Percentiles rank a stretch among this genome's conserved stretches.
Evolutionary conservation across 1,284 basidiomycete genomes (phyloP).

Genomic region (Vanrija sp.): DNA sequence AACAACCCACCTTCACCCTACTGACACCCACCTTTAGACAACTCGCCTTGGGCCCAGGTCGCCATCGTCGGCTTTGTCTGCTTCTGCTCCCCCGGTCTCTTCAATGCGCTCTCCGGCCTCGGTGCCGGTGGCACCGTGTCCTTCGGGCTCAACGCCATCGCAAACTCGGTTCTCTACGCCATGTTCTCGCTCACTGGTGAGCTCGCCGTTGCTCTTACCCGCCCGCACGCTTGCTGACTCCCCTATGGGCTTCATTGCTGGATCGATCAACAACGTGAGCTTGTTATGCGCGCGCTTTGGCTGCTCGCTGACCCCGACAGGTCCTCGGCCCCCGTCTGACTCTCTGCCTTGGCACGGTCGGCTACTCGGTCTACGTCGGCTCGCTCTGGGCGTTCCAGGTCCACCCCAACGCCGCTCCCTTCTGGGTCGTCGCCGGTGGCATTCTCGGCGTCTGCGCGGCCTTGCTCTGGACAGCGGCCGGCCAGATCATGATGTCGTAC

Average conservation of each 20-base stretch:
- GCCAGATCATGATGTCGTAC: slow-evolving; percentile 51
- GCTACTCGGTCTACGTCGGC: slow-evolving; percentile 38
- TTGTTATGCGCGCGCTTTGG: too few relatives aligned
- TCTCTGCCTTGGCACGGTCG: slow-evolving; percentile 46
- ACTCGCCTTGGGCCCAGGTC: slow-evolving; percentile 51
- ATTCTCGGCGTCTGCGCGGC: slow-evolving; percentile 44
- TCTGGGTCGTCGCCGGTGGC: slow-evolving; percentile 50
- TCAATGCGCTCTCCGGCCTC: slow-evolving; percentile 53
- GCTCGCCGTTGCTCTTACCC: background rate
- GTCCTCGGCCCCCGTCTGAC: slow-evolving; percentile 50
- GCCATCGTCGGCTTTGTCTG: slow-evolving; percentile 52
- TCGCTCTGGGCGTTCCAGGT: slow-evolving; percentile 16
- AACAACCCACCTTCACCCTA: too few relatives aligned
- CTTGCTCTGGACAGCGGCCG: slow-evolving; percentile 44
- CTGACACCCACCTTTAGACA: slow-evolving; percentile 18
- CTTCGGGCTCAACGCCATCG: slow-evolving; percentile 46
- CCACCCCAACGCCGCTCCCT: slow-evolving; percentile 12
- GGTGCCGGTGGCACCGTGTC: slow-evolving; percentile 53
- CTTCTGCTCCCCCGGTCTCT: slow-evolving; percentile 54
- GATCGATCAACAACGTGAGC: slow-evolving; percentile 13
- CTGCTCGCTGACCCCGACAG: too few relatives aligned
- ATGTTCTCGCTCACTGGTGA: slow-evolving; percentile 51
- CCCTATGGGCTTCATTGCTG: slow-evolving; percentile 8
- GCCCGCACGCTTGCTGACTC: background rate
- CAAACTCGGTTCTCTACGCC: slow-evolving; percentile 53